Evolutionary conservation across 805 yeast genomes (phyloP), one percentile per base, ranked within the genome.

Genomic region (Clavispora vitiphila): DNA sequence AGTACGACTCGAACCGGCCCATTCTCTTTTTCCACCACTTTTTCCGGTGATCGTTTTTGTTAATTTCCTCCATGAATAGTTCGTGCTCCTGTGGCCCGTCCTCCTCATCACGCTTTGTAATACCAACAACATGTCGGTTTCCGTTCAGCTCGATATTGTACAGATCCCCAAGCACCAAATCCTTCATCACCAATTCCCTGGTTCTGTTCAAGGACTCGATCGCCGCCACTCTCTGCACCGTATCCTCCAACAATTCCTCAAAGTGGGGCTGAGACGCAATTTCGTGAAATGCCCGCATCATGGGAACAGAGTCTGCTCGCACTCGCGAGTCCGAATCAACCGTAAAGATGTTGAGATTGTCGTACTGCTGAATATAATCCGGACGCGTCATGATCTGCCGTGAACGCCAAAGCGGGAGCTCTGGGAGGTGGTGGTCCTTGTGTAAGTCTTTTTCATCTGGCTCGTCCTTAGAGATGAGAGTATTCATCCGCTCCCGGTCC

Each of bases 271-370:
- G 80, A 3, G 77, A 65, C 2, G 82, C 81, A 39, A 86, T 83
- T 56, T 86, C 95, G 44, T 84, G 78, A 57, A 86, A 86, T 5
- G 91, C 95, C 50, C 90, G 74, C 95, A 86, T 84, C 95, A 86
- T 86, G 1, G 91, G 90, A 2, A 84, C 83, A 8, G 87, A 80
- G 58, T 86, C 95, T 0, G 95, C 91, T 26, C 84, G 67, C 3
- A 86, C 95, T 39, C 76, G 67, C 0, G 87, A 79, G 43, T 77
- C 74, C 0, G 86, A 77, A 61, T 86, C 93, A 40, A 86, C 78
- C 2, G 95, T 83, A 61, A 86, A 86, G 21, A 86, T 77, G 58
- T 86, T 86, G 49, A 86, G 63, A 49, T 83, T 79, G 56, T 86
- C 95, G 57, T 82, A 84, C 20, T 58, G 65, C 53, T 85, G 86